These are phyloP conservation scores for Alternaria tenuissima DNA, from an alignment of 2,329 filamentous ascomycete species.

Conservation along the genomic window DNA sequence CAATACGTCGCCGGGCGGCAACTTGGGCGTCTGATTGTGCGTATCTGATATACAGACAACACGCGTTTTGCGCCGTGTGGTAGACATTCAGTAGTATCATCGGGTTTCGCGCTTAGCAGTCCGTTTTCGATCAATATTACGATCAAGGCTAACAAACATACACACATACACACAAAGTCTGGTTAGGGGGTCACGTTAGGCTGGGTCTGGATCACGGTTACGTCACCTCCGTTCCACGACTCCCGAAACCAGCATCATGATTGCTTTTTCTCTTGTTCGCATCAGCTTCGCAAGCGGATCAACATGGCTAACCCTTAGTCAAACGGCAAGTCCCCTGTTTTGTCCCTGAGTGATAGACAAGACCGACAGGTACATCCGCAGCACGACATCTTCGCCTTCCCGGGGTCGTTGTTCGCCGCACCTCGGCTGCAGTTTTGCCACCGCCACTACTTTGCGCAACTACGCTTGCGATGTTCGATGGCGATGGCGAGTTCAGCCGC, in stretches of 20 bases:
- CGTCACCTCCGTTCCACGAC: not conserved
- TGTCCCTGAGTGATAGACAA: not conserved
- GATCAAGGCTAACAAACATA: not conserved
- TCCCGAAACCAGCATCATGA: not conserved
- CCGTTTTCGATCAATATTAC: not conserved
- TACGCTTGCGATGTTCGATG: not conserved
- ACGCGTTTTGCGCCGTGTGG: conserved; percentile 57
- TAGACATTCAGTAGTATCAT: not conserved
- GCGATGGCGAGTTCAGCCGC: not conserved
- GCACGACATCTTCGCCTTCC: not conserved
- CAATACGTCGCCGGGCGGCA: conserved; percentile 76
- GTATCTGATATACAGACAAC: conserved; percentile 82
- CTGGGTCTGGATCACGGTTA: not conserved
- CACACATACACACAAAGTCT: not conserved
- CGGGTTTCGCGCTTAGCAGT: not conserved
- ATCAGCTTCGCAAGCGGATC: not conserved
- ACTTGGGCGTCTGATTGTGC: conserved; percentile 70
- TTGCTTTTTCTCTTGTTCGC: not conserved
- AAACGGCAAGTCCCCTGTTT: not conserved
- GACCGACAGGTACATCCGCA: not conserved
- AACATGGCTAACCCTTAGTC: not conserved
- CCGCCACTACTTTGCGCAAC: not conserved
- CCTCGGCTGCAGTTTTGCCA: not conserved
- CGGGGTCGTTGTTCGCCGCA: not conserved
- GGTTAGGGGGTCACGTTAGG: not conserved